These are phyloP conservation scores for Cercospora brassicicola DNA, from an alignment of 2,329 filamentous ascomycete genomes.

Conservation along the genomic window DNA sequence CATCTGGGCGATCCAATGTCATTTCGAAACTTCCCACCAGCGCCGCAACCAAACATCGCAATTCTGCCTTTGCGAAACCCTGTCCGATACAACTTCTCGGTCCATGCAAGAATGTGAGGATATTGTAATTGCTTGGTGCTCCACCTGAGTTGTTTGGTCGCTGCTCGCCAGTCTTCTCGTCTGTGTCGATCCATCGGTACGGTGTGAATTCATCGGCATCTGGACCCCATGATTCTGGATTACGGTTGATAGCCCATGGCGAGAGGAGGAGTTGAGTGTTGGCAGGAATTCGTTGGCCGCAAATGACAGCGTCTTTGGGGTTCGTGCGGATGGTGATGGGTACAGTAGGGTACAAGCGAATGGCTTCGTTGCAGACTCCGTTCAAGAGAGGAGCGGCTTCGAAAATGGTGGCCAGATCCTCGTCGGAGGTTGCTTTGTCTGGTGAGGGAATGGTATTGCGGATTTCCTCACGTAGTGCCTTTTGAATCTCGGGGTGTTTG, in stretches of 20 bases:
- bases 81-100: conserved; percentile 81
- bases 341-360: conserved; percentile 51
- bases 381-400: conserved; percentile 50
- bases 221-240: conserved; percentile 45
- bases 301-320: conserved; percentile 46
- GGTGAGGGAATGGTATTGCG: conserved; percentile 58
- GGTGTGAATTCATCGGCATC: conserved; percentile 46
- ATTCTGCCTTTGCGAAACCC: conserved; percentile 60
- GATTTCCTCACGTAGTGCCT: conserved; percentile 67
- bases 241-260: conserved; percentile 47
- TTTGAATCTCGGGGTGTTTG: conserved; percentile 64
- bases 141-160: conserved; percentile 64
- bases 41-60: conserved; percentile 35
- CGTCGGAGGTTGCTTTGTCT: conserved; percentile 29
- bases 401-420: conserved; percentile 41
- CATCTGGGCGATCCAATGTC: conserved; percentile 29
- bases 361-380: conserved; percentile 48
- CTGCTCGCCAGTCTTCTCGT: conserved; percentile 28
- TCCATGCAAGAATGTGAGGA: conserved; percentile 48
- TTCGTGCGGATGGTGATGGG: conserved; percentile 49
- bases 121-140: conserved; percentile 55
- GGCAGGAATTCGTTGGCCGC: conserved; percentile 42
- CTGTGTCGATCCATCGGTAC: conserved; percentile 48
- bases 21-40: conserved; percentile 33
- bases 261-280: conserved; percentile 43